A percentile compares a stretch with the other conserved stretches of the same genome.
Evolutionary conservation across 2,329 filamentous ascomycete genomes (phyloP).

Genomic region (Aspergillus jensenii): DNA sequence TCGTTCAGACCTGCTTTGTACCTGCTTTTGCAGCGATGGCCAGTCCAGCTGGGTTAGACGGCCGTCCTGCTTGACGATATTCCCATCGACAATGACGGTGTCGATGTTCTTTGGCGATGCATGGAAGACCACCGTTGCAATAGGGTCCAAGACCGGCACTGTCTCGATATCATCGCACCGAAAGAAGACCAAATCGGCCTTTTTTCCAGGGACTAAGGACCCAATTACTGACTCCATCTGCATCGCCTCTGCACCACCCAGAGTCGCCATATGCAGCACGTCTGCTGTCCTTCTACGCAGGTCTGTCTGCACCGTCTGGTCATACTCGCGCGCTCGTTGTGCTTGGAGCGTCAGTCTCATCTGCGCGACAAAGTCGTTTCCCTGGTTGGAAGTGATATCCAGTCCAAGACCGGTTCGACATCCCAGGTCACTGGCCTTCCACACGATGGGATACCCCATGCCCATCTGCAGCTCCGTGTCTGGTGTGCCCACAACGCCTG

Average conservation of each 20-base stretch:
- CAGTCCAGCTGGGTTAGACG: background rate
- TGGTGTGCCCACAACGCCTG: slow-evolving; percentile 1
- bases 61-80: slow-evolving; percentile 4
- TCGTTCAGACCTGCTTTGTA: background rate
- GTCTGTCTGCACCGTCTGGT: background rate
- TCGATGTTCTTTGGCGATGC: slow-evolving; percentile 5
- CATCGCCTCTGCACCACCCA: slow-evolving; percentile 6
- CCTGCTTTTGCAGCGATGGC: background rate
- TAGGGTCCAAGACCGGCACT: slow-evolving; percentile 4
- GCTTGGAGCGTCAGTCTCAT: slow-evolving; percentile 5
- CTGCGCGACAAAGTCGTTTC: slow-evolving; percentile 4
- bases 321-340: background rate
- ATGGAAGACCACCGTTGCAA: slow-evolving; percentile 7
- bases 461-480: slow-evolving; percentile 11
- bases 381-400: slow-evolving; percentile 9
- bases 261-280: slow-evolving; percentile 1
- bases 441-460: slow-evolving; percentile 8
- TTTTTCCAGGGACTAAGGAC: slow-evolving; percentile 3
- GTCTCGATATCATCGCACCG: slow-evolving; percentile 9
- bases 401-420: slow-evolving; percentile 6
- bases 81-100: slow-evolving; percentile 6
- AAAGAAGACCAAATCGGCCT: slow-evolving; percentile 8
- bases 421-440: background rate
- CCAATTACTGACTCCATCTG: slow-evolving; percentile 5
- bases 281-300: background rate